Evolutionary conservation across 179 eudicot species (phyloP), one percentile per base, ranked within the genome.

Genomic region (Actinidia chinensis): DNA sequence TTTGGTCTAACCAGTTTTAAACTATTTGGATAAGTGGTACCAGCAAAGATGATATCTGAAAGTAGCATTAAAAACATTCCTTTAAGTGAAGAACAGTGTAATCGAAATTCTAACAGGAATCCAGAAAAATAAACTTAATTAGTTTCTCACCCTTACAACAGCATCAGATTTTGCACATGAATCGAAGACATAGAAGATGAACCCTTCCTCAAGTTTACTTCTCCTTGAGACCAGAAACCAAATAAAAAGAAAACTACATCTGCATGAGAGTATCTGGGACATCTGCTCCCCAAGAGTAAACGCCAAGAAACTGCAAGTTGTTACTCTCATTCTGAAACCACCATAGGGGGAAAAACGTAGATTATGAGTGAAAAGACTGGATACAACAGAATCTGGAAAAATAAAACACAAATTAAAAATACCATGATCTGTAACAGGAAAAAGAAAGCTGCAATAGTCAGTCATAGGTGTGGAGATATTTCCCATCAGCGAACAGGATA

Each of bases 391-490:
- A 68, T 25, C 23, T 52, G 36, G 28, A n/a, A 10, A 74, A 68
- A 40, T 23, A 47, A 28, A 15, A 56, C 8, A 60, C 10, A 68
- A 1, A 40, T 28, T 64, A 14, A 78, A 50, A 44, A 47, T 83
- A 94, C 99, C 98, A 56, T 96, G 98, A 78, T 92, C 98, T 92
- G 91, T 96, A 94, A 82, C 86, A 91, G 65, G 98, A 88, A 89
- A 74, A 75, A 96, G 91, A 87, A 88, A 92, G 72, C 78, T 76
- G 75, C 90, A 92, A 94, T 79, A 71, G 85, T 79, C 78, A 85
- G 83, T 33, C 97, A 89, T 70, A 96, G 70, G 85, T 82, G 80
- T 79, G 83, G 76, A 91, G 82, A 66, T 82, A 84, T 87, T 94
- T 96, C 61, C 98, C 99, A 48, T 91, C 96, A 11, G 97, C 90